Conservation (phyloP, 2,329 filamentous ascomycete species). For the Rhinocladiella similis region DNA sequence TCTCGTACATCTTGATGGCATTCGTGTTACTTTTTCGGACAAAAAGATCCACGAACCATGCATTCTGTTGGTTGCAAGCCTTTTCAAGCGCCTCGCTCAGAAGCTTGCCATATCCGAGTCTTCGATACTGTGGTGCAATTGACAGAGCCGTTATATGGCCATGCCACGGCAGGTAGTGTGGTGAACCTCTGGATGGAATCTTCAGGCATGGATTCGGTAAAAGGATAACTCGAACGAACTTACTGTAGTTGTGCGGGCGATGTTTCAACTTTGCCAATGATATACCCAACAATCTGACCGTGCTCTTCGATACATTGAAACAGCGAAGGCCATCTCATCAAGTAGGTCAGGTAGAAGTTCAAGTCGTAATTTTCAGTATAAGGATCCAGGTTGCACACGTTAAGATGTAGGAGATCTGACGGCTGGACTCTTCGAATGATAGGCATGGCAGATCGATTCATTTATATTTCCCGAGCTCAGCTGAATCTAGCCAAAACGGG, state of each 20-base stretch:
- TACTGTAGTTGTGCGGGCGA: slow-evolving; percentile 68
- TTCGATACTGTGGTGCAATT: slow-evolving; percentile 80
- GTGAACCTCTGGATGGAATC: slow-evolving; percentile 48
- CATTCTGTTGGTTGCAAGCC: slow-evolving; percentile 76
- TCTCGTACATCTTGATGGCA: slow-evolving; percentile 85
- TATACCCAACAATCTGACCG: slow-evolving; percentile 92
- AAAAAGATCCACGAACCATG: slow-evolving; percentile 96
- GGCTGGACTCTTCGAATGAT: slow-evolving; percentile 83
- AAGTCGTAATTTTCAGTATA: slow-evolving; percentile 98
- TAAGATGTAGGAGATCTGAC: slow-evolving; percentile 82
- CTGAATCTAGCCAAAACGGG: too few species aligned
- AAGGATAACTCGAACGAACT: slow-evolving; percentile 1
- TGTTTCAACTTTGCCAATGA: slow-evolving; percentile 89
- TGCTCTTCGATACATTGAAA: slow-evolving; percentile 90
- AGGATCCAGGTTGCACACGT: slow-evolving; percentile 91
- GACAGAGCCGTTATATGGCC: slow-evolving; percentile 96
- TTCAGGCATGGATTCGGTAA: not conserved
- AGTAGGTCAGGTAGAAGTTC: slow-evolving; percentile 92
- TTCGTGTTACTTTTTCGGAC: slow-evolving; percentile 85
- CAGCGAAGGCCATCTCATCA: slow-evolving; percentile 91
- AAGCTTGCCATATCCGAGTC: slow-evolving; percentile 82
- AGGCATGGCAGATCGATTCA: slow-evolving; percentile 59
- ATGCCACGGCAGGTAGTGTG: slow-evolving; percentile 98
- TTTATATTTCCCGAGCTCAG: not conserved
- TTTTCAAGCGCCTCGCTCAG: slow-evolving; percentile 78